A percentile compares a stretch with the other conserved stretches of the same genome.
phyloP scores from a whole-genome alignment of 257 asterid species.

The Solanum etuberosum region DNA sequence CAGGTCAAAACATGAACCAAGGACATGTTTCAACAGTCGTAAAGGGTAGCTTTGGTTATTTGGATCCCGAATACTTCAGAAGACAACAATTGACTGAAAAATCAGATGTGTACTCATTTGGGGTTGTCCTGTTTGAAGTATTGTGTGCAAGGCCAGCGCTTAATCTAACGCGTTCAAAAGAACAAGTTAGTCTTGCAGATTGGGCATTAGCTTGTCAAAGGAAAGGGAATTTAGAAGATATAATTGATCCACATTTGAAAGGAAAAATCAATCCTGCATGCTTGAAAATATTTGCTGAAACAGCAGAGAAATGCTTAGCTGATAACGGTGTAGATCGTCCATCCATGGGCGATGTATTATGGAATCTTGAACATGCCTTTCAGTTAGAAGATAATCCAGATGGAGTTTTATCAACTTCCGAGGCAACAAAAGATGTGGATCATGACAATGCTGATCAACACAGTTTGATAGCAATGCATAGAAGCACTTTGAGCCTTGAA shows the following conservation, averaged over 20 bases:
- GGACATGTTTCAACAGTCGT: constrained; percentile 83
- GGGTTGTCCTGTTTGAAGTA: constrained; percentile 75
- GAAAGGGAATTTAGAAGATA: constrained; percentile 45
- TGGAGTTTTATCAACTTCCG: neutral
- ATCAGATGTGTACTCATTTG: constrained; percentile 78
- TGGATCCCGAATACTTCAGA: constrained; percentile 77
- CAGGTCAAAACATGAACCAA: constrained; percentile 71
- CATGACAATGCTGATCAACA: constrained; percentile 24
- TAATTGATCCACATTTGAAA: constrained; percentile 55
- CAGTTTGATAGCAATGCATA: constrained; percentile 55
- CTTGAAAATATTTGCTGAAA: constrained; percentile 42
- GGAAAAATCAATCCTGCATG: constrained; percentile 49
- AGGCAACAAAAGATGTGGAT: constrained; percentile 1
- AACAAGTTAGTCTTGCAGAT: constrained; percentile 76
- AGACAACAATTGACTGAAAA: constrained; percentile 75
- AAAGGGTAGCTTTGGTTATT: constrained; percentile 79
- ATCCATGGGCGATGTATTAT: constrained; percentile 71
- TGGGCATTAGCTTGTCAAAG: constrained; percentile 57
- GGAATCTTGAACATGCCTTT: constrained; percentile 65
- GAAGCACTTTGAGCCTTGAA: constrained; percentile 48
- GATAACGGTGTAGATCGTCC: constrained; percentile 71
- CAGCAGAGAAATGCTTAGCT: constrained; percentile 67
- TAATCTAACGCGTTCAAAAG: constrained; percentile 60
- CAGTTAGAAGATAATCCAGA: constrained; percentile 45
- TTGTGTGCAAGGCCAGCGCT: constrained; percentile 64